Evolutionary conservation across 2,329 filamentous ascomycete species (phyloP).

Genomic region (Diaporthe capsici): DNA sequence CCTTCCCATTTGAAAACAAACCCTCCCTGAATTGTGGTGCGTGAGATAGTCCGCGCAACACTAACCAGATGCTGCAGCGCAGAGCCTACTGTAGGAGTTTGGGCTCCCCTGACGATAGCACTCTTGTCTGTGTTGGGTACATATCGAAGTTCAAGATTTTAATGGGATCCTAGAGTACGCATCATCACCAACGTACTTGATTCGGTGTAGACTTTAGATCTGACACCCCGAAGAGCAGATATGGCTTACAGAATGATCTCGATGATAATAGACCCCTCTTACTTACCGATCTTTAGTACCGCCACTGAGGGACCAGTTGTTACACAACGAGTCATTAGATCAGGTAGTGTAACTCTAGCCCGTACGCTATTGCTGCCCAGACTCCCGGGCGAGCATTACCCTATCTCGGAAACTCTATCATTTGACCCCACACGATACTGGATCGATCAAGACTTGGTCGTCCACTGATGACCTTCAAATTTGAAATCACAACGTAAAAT

Average conservation of each 20-base stretch:
- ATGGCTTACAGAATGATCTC: background rate
- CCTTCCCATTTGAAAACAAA: background rate
- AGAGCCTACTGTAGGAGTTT: background rate
- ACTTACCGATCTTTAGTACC: background rate
- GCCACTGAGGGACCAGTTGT: background rate
- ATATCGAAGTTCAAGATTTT: background rate
- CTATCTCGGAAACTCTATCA: slow-evolving; percentile 16
- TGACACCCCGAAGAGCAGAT: background rate
- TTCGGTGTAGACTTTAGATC: background rate
- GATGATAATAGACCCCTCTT: background rate
- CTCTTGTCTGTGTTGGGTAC: background rate
- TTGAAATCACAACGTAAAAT: background rate
- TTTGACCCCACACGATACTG: background rate
- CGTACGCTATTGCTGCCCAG: background rate
- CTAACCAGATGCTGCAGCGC: background rate
- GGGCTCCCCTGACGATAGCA: background rate
- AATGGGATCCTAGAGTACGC: background rate
- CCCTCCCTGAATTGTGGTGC: background rate
- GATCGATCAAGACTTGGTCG: background rate
- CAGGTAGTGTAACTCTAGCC: background rate
- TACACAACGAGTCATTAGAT: slow-evolving; percentile 7
- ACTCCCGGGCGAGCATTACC: slow-evolving; percentile 1
- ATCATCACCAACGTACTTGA: background rate
- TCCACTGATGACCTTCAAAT: background rate
- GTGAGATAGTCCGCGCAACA: background rate